A percentile compares a stretch with the other conserved stretches of the same genome.
Conservation (phyloP, 306 rosid genomes). For the Citrullus amarus region DNA sequence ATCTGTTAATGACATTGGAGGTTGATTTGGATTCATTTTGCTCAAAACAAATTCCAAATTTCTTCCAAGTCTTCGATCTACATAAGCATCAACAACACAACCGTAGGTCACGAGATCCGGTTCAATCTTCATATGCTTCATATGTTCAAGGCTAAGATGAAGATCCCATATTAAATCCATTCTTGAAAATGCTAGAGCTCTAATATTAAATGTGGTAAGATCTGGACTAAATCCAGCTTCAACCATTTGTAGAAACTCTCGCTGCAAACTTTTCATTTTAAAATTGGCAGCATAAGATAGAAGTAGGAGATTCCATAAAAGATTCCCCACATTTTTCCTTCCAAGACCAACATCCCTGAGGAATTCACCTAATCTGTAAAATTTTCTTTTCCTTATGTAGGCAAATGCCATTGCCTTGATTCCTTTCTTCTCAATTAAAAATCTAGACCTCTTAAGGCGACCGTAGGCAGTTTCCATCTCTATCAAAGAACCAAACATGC, state of each 20-base stretch:
- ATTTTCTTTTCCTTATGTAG: conserved; percentile 40
- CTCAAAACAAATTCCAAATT: conserved; percentile 57
- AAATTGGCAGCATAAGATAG: conserved; percentile 81
- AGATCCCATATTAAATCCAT: conserved; percentile 91
- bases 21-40: conserved; percentile 43
- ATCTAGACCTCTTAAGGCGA: conserved; percentile 49
- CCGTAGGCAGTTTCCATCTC: conserved; percentile 68
- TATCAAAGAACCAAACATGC: conserved; percentile 52
- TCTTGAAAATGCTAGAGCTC: conserved; percentile 82
- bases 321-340: conserved; percentile 64
- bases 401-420: conserved; percentile 57
- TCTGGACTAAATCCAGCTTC: conserved; percentile 67
- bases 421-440: conserved; percentile 46
- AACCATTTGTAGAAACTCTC: conserved; percentile 68
- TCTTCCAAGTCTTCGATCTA: conserved; percentile 59
- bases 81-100: conserved; percentile 74
- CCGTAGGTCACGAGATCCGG: conserved; percentile 90
- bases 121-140: conserved; percentile 43
- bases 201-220: conserved; percentile 69
- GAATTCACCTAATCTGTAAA: conserved; percentile 62
- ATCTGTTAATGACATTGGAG: conserved; percentile 49
- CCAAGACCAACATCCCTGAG: conserved; percentile 64
- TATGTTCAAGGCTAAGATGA: conserved; percentile 85
- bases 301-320: conserved; percentile 73
- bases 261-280: conserved; percentile 84